A percentile compares a stretch with the other conserved stretches of the same genome.
Evolutionary conservation across 2,329 filamentous ascomycete species (phyloP).

Genomic region (Monilinia laxa): DNA sequence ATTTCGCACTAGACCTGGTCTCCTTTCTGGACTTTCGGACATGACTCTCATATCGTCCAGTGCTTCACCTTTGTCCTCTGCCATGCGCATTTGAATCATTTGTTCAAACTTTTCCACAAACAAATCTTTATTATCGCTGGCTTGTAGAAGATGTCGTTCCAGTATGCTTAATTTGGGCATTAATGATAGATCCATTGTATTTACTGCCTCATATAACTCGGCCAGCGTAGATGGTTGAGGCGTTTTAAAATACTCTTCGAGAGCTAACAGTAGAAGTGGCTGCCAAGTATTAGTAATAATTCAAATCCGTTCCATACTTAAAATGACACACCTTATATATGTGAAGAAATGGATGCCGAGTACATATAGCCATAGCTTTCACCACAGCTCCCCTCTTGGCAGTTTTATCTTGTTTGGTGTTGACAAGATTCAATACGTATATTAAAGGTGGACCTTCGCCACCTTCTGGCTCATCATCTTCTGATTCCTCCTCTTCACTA

Average conservation of each 20-base stretch:
- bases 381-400: constrained; percentile 92
- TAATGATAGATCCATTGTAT: constrained; percentile 92
- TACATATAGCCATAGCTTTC: constrained; percentile 99
- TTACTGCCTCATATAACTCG: constrained; percentile 87
- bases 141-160: constrained; percentile 82
- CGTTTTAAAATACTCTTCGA: constrained; percentile 96
- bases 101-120: constrained; percentile 97
- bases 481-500: constrained; percentile 52
- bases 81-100: constrained; percentile 82
- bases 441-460: constrained; percentile 87
- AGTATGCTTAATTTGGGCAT: constrained; percentile 83
- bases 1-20: constrained; percentile 47
- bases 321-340: constrained; percentile 79
- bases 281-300: constrained; percentile 42
- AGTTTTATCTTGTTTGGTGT: constrained; percentile 93
- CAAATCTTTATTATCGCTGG: constrained; percentile 90
- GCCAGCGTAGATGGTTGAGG: constrained; percentile 85
- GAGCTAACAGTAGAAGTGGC: constrained; percentile 83
- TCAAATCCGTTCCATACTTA: constrained; percentile 16
- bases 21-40: constrained; percentile 46
- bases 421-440: constrained; percentile 95
- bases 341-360: constrained; percentile 92
- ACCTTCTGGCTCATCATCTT: constrained; percentile 64
- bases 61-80: constrained; percentile 54
- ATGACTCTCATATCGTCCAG: constrained; percentile 49